Conservation (phyloP, 2,329 filamentous ascomycete species). For the Beauveria caledonica region DNA sequence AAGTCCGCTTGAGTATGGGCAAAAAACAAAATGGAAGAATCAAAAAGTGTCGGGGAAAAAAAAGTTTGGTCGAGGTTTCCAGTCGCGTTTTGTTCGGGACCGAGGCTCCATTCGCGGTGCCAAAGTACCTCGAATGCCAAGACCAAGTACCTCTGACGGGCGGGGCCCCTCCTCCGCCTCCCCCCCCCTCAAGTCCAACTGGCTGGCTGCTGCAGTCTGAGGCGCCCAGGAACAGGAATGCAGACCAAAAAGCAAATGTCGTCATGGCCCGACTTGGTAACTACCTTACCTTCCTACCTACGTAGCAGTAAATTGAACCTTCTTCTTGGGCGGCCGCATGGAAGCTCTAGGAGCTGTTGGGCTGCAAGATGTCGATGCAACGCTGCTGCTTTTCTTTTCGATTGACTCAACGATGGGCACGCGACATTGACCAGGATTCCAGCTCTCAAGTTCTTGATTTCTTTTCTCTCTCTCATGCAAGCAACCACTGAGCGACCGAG, state of each 20-base stretch:
- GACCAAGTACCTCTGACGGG: slow-evolving; percentile 6
- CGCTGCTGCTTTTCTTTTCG: not conserved
- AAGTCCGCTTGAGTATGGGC: too few species aligned
- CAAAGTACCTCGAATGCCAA: slow-evolving; percentile 8
- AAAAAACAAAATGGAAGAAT: not conserved
- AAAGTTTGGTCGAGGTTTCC: not conserved
- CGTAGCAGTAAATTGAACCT: too few species aligned
- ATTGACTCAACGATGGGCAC: not conserved
- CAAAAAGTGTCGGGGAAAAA: not conserved
- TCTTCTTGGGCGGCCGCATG: not conserved
- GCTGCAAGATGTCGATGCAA: too few species aligned
- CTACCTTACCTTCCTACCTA: not conserved
- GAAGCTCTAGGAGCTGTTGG: not conserved
- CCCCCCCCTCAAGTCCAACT: not conserved
- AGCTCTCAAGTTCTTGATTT: not conserved
- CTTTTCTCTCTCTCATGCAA: not conserved
- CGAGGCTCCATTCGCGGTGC: not conserved
- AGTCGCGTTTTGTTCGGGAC: not conserved
- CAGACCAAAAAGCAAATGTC: not conserved
- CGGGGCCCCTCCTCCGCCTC: not conserved
- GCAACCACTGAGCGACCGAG: too few species aligned
- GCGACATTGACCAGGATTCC: not conserved
- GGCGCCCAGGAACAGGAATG: not conserved
- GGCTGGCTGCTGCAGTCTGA: not conserved
- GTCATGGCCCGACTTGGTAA: not conserved